Conservation (phyloP, 257 asterid species). For the Capsicum pubescens region DNA sequence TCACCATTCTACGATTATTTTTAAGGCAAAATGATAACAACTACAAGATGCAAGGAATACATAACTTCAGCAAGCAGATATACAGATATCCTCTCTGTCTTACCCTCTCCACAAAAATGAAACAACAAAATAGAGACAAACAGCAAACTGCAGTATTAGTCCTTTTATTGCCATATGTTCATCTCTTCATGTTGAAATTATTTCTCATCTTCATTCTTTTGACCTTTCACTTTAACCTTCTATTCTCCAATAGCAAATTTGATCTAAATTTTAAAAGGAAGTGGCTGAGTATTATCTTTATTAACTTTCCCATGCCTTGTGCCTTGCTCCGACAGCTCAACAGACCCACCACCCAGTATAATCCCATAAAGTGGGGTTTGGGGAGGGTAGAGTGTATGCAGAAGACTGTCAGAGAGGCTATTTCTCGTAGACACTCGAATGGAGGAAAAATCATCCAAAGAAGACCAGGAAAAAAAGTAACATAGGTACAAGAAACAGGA, state of each 20-base stretch:
- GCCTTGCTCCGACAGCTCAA: too few species aligned
- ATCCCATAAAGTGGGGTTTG: too few species aligned
- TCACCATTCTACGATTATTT: not conserved
- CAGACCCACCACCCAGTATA: too few species aligned
- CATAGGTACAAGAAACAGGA: too few species aligned
- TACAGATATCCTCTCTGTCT: not conserved
- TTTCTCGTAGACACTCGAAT: too few species aligned
- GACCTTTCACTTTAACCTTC: not conserved
- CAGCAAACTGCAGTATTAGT: slow-evolving; percentile 1
- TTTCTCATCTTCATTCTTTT: not conserved
- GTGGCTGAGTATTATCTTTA: slow-evolving; percentile 12
- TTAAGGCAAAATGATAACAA: not conserved
- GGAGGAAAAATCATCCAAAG: too few species aligned
- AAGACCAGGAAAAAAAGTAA: too few species aligned
- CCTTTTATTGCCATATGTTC: not conserved
- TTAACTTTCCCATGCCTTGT: not conserved
- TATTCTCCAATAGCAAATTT: not conserved
- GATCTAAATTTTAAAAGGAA: not conserved
- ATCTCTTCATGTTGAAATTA: not conserved
- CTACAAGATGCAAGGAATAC: not conserved
- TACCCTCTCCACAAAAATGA: not conserved
- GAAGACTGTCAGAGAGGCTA: too few species aligned
- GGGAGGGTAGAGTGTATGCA: too few species aligned
- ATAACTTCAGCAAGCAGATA: not conserved
- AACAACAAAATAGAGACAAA: not conserved